Percentiles rank a stretch among this genome's conserved stretches.
Conservation (phyloP, 139 green algal species). For the Volvox reticuliferus region DNA sequence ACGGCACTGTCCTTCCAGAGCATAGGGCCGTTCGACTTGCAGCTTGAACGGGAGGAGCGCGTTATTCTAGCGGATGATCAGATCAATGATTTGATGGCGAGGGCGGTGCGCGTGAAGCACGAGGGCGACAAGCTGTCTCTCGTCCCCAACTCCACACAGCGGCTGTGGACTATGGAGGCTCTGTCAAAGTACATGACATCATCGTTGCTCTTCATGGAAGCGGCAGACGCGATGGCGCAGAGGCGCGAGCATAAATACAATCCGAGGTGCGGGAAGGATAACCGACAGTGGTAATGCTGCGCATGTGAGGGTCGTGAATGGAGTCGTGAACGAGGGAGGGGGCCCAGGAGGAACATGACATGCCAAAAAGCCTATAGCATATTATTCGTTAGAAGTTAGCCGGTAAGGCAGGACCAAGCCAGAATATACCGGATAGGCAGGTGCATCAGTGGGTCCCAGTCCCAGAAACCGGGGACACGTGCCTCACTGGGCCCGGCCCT, state of each 20-base stretch:
- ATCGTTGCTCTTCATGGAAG: constrained; percentile 55
- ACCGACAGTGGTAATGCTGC: no score
- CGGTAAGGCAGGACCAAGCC: no score
- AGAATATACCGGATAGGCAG: no score
- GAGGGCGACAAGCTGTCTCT: constrained; percentile 14
- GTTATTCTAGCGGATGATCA: neutral
- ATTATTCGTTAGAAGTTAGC: no score
- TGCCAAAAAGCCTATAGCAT: no score
- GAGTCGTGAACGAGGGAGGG: no score
- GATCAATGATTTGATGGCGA: neutral
- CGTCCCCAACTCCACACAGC: neutral
- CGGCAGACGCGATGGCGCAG: constrained; percentile 46
- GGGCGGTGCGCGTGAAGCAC: neutral
- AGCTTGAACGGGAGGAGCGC: neutral
- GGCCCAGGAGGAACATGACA: no score
- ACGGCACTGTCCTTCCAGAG: constrained; percentile 29
- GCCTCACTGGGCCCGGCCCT: no score
- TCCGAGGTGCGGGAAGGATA: neutral
- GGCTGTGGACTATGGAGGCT: constrained; percentile 31
- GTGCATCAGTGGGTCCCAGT: no score
- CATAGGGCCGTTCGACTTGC: constrained; percentile 49
- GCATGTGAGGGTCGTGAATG: no score
- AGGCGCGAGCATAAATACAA: neutral
- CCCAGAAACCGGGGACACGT: no score
- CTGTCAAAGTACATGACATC: constrained; percentile 42